Conservation (phyloP, 2,329 filamentous ascomycete genomes). For the Elsinoe necatrix region DNA sequence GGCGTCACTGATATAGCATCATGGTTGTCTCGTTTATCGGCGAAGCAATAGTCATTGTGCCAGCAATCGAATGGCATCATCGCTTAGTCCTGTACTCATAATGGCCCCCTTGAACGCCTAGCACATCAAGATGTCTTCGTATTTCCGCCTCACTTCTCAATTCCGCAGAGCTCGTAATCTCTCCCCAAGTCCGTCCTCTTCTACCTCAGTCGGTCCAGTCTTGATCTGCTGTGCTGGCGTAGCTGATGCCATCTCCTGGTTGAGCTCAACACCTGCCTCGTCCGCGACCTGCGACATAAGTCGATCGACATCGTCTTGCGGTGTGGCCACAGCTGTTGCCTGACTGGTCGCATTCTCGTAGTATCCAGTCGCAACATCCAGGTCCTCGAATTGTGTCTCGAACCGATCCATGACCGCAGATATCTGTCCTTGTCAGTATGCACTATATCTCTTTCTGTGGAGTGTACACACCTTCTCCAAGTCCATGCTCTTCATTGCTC, state of each 20-base stretch:
- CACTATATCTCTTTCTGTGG: constrained; percentile 14
- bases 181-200: constrained; percentile 65
- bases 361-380: constrained; percentile 52
- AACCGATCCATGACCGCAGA: constrained; percentile 59
- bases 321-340: constrained; percentile 65
- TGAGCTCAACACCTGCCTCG: constrained; percentile 76
- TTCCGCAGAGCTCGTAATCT: constrained; percentile 47
- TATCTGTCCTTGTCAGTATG: constrained; percentile 37
- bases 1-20: not conserved
- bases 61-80: not conserved
- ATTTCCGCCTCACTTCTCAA: constrained; percentile 14
- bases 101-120: constrained; percentile 6
- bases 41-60: not conserved
- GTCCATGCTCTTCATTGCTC: constrained; percentile 56
- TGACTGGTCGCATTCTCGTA: constrained; percentile 80
- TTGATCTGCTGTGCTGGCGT: constrained; percentile 46
- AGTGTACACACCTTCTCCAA: constrained; percentile 45
- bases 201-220: constrained; percentile 63
- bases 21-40: not conserved
- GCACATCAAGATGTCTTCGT: not conserved
- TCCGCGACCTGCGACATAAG: constrained; percentile 79
- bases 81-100: constrained; percentile 7
- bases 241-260: constrained; percentile 60
- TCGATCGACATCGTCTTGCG: constrained; percentile 77
- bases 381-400: constrained; percentile 48